Evolutionary conservation across 2,329 filamentous ascomycete species (phyloP), one percentile per base, ranked within the genome.

Genomic region (Phialocephala subalpina): DNA sequence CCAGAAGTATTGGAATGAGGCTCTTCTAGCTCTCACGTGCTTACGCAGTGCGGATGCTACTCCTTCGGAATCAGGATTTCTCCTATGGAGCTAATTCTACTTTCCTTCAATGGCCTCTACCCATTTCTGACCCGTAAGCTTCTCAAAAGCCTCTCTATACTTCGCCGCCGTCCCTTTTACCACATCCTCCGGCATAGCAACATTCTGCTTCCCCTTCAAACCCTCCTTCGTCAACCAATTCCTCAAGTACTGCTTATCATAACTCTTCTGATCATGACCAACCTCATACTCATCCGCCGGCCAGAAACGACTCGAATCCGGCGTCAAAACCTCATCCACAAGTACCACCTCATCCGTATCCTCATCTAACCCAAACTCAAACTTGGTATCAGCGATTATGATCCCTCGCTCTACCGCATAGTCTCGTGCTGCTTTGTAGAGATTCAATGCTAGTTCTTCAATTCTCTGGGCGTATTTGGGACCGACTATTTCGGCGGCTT

Each of bases 271-370:
- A 64, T 91, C 85, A 68, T 84, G 84, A 1, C 94, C 94, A 20
- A 92, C 79, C 76, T 89, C 85, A 76, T 95, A 97, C 55, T 84
- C 84, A 52, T 88, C 88, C 69, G 85, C 87, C 0, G 90, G 89
- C 94, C 95, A 98, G 84, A 97, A 97, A 18, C 94, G 87, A 59
- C 91, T 95, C 62, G 87, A 91, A 77, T 93, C 91, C 2, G 94
- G 93, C 8, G 93, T 97, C 67, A 92, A 78, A 5, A 93, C 87
- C 77, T 91, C 91, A 78, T 91, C 90, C 1, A 92, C 85, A 45
- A 92, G 80, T n/a, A 92, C 84, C 14, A 93, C 83, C 73, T 89
- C 84, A 62, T 85, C 81, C 0, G 83, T 86, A 62, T 81, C 82
- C 53, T 83, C 81, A 66, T 90, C 86, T 11, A 90, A 78, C 0